These are phyloP conservation scores for Naganishia sp. DNA, from an alignment of 1,284 basidiomycete species.

Conservation along the genomic window DNA sequence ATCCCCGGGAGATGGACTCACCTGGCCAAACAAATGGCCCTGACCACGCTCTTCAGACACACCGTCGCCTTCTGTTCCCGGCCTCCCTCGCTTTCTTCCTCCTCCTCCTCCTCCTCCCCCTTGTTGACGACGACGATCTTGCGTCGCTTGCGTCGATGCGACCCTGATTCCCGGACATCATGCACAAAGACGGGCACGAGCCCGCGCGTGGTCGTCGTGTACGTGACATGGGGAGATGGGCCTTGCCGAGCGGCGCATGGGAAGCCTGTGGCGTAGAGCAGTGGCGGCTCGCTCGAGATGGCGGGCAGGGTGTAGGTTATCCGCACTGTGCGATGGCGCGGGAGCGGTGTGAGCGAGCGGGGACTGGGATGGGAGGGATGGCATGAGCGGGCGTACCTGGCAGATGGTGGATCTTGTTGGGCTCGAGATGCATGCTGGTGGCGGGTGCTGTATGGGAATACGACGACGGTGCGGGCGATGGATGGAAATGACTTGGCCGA, in stretches of 20 bases:
- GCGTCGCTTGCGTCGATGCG: background rate
- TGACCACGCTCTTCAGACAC: slow-evolving; percentile 19
- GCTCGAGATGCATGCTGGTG: slow-evolving; percentile 14
- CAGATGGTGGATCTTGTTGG: slow-evolving; percentile 20
- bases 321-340: background rate
- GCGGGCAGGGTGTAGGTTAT: too few species aligned
- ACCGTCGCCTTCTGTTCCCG: slow-evolving; percentile 7
- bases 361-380: background rate
- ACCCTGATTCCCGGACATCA: slow-evolving; percentile 1
- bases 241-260: too few species aligned
- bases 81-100: background rate
- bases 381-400: slow-evolving; percentile 4
- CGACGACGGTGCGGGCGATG: too few species aligned
- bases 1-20: background rate
- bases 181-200: slow-evolving; percentile 21
- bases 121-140: background rate
- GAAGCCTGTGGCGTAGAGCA: too few species aligned
- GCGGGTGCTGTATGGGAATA: too few species aligned
- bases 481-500: background rate
- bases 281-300: too few species aligned
- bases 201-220: slow-evolving; percentile 10
- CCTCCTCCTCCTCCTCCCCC: background rate
- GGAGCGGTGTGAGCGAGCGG: slow-evolving; percentile 6
- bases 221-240: background rate
- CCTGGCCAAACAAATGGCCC: slow-evolving; percentile 22